Conservation (phyloP, 495 filamentous ascomycete genomes). For the Lasiosphaeriaceae sp. region DNA sequence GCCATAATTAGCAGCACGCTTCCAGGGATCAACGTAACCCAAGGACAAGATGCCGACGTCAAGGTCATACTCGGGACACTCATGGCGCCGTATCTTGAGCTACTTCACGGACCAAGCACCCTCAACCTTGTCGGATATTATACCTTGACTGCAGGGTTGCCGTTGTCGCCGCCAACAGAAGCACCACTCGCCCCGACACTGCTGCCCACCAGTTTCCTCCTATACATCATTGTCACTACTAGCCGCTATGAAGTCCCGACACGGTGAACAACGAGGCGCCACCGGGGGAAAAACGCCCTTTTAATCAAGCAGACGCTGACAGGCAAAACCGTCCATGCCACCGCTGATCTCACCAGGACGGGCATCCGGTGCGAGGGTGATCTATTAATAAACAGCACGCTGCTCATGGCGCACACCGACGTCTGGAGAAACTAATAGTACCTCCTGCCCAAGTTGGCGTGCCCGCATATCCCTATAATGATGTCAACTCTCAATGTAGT, state of each 20-base stretch:
- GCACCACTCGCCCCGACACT: neutral
- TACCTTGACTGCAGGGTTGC: neutral
- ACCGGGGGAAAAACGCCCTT: neutral
- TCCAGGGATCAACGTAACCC: neutral
- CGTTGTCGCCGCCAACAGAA: neutral
- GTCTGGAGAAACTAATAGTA: neutral
- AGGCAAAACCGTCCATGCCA: neutral
- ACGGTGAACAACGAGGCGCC: neutral
- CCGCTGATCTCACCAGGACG: neutral
- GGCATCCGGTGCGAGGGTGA: neutral
- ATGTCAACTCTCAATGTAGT: neutral
- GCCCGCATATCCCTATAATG: neutral
- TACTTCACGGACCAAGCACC: neutral
- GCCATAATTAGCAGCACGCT: neutral
- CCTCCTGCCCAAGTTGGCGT: neutral
- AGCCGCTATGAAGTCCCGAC: neutral
- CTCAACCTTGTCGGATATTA: neutral
- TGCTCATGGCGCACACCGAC: neutral
- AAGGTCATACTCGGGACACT: neutral
- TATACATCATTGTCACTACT: neutral
- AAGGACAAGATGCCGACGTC: neutral
- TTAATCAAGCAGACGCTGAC: neutral
- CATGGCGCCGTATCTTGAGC: neutral
- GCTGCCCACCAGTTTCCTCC: neutral
- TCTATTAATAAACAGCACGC: neutral